Base-by-base conservation (phyloP, 1,284 basidiomycete species). In the Erythrobasidium hasegawianum region DNA sequence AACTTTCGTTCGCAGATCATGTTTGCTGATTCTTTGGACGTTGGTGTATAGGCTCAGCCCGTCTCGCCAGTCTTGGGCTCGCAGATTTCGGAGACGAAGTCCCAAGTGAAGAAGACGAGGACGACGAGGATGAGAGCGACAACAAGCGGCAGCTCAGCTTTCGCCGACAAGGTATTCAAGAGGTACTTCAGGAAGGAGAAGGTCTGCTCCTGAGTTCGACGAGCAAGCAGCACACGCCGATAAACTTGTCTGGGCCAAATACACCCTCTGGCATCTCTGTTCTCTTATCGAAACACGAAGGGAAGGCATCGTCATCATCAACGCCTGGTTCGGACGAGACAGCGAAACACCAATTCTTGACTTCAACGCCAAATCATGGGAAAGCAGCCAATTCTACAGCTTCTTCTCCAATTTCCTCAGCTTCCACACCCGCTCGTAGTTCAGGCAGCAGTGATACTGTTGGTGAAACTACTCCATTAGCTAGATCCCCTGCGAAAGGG, bases 1-100 rank as follows among this genome's bases (percentile, higher is more conserved):
- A 40, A n/a, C n/a, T n/a, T n/a, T n/a, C n/a, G n/a, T n/a, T n/a
- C n/a, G n/a, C n/a, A n/a, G n/a, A n/a, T n/a, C n/a, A n/a, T n/a
- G n/a, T n/a, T n/a, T n/a, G n/a, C n/a, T n/a, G n/a, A n/a, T n/a
- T n/a, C n/a, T n/a, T n/a, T n/a, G n/a, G n/a, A n/a, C n/a, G n/a
- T n/a, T n/a, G n/a, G n/a, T n/a, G n/a, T n/a, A n/a, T n/a, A 61
- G 59, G 59, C 59, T 61, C 59, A 22, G 59, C 59, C 11, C 47
- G 59, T 24, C 59, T 61, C 16, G 59, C 59, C 24, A 61, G 59
- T 43, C 40, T 61, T n/a, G 59, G 59, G 16, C 39, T 61, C 22
- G 59, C 59, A 26, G 59, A 53, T 38, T 45, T 52, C 5, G 39
- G 49, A 13, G 59, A 61, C 11, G 59, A 61, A 20, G 47, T 41